Evolutionary conservation across 805 yeast species (phyloP).

Genomic region (Wickerhamiella domercqiae): DNA sequence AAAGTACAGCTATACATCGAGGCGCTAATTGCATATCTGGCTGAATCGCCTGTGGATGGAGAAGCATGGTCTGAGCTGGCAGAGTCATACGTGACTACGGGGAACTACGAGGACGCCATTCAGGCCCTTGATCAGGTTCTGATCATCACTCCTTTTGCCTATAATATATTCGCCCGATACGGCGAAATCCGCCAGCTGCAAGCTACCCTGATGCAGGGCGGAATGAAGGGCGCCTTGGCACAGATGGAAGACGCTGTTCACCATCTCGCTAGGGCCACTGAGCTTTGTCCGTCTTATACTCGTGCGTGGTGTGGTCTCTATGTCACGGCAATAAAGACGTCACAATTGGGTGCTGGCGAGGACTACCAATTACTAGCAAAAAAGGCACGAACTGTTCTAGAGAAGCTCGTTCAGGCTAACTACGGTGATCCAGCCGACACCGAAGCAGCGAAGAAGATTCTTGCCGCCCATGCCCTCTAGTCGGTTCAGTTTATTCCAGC

Average conservation of each 20-base stretch:
- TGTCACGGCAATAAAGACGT: constrained; percentile 10
- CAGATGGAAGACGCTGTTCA: constrained; percentile 21
- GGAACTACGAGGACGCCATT: constrained; percentile 53
- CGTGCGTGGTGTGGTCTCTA: constrained; percentile 65
- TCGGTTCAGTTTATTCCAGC: no score
- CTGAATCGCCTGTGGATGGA: constrained; percentile 56
- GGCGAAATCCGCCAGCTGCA: constrained; percentile 34
- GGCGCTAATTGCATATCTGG: constrained; percentile 39
- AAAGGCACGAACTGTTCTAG: constrained; percentile 27
- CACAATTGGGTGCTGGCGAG: neutral
- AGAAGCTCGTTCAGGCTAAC: constrained; percentile 23
- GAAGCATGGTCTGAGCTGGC: constrained; percentile 69
- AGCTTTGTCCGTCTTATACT: constrained; percentile 51
- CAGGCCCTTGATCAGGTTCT: constrained; percentile 58
- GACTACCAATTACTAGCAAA: constrained; percentile 4
- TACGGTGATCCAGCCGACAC: constrained; percentile 24
- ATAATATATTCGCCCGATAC: constrained; percentile 44
- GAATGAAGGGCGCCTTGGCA: constrained; percentile 12
- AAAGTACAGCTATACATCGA: constrained; percentile 33
- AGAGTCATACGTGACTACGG: constrained; percentile 41
- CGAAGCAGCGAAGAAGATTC: constrained; percentile 25
- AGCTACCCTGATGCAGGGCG: constrained; percentile 12
- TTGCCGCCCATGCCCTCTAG: no score
- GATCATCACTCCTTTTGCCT: constrained; percentile 52
- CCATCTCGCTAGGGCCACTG: constrained; percentile 56